phyloP scores from a whole-genome alignment of 106 monocot genomes.

The Acorus gramineus region DNA sequence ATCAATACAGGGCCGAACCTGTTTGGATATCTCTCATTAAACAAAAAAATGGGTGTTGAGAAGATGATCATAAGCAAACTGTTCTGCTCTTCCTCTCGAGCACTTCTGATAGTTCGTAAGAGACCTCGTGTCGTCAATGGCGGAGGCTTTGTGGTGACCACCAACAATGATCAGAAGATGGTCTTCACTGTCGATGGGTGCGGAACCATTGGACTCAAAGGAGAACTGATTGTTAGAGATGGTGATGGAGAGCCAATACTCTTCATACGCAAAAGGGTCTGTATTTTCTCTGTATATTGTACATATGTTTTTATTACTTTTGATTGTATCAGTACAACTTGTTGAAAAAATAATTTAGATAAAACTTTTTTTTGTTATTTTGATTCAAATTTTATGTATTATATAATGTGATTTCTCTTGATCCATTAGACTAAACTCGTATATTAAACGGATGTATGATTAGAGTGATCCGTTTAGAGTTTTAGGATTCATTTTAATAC shows the following conservation, averaged over 20 bases:
- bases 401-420: too few species aligned
- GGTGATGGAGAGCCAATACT: slow-evolving; percentile 52
- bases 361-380: too few species aligned
- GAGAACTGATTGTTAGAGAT: slow-evolving; percentile 51
- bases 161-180: slow-evolving; percentile 18
- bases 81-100: slow-evolving; percentile 35
- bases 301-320: too few species aligned
- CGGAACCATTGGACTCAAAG: slow-evolving; percentile 43
- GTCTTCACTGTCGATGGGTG: slow-evolving; percentile 69
- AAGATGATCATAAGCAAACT: slow-evolving; percentile 49
- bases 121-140: slow-evolving; percentile 59
- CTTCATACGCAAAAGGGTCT: slow-evolving; percentile 55
- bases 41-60: too few species aligned
- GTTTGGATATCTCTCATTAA: too few species aligned
- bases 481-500: neutral
- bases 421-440: too few species aligned
- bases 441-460: too few species aligned
- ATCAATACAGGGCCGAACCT: too few species aligned
- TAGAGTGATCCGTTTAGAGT: neutral
- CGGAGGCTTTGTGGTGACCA: slow-evolving; percentile 56
- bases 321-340: too few species aligned
- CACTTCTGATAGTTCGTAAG: slow-evolving; percentile 39
- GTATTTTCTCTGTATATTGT: too few species aligned
- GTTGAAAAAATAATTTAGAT: too few species aligned
- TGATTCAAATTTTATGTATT: too few species aligned